Base-by-base conservation (phyloP, 192 early-diverging fungal species). In the Coemansia umbellata region DNA sequence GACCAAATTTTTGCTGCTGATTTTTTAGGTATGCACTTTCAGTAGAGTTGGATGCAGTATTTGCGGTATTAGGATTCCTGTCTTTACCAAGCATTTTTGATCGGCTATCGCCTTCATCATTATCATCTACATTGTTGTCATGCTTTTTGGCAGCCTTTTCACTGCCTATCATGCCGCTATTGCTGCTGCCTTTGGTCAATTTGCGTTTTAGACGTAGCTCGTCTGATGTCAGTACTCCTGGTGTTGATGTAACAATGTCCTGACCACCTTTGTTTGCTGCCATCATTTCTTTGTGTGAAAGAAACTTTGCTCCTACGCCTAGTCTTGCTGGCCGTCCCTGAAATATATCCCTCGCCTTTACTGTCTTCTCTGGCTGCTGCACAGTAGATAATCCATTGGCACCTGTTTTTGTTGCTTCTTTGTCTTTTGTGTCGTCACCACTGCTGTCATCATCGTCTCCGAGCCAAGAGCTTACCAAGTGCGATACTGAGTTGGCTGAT, bases 281-380 rank as follows among this genome's bases (percentile, higher is more conserved):
- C 49, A 65, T 35, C 63, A 74, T 66, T 37, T 66, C 63, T 17
- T 58, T 61, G 58, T 74, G 70, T 14, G 70, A 66, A 17, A 74
- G 54, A 10, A 62, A 74, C 23, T 74, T 74, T n/a, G 70, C 70
- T 5, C 70, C 70, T 3, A 74, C 59, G 18, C 70, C 70, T 13
- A 74, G 50, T 10, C 70, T 49, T 11, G 70, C 58, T 22, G 70
- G 70, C 1, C 70, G 58, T 9, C 70, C 70, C n/a, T 58, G 54
- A 51, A 74, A 74, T 15, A 74, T 24, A 24, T 66, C 55, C 11
- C 63, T 58, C 11, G 70, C 55, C 36, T 71, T 71, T 21, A 43
- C 21, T 14, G 60, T 11, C 10, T 17, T 14, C 24, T 50, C 19
- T 11, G 43, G 28, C 21, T 45, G 43, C n/a, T 45, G 23, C 24